Conservation (phyloP, 495 filamentous ascomycete genomes). For the Tuber borchii region DNA sequence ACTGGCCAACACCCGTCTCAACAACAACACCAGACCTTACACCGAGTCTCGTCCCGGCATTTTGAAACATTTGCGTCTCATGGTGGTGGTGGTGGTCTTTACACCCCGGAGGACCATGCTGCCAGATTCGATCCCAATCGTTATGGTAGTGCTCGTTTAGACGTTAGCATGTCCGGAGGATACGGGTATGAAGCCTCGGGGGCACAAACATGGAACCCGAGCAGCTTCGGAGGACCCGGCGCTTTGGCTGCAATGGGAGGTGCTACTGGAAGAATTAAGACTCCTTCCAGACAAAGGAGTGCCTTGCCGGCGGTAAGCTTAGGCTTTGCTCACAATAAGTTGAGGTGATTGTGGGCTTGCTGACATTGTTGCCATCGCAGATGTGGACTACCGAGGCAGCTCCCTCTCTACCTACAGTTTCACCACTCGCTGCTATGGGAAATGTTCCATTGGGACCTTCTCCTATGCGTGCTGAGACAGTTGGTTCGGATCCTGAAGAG, state of each 20-base stretch:
- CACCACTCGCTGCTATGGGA: slow-evolving; percentile 51
- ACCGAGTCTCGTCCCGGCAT: slow-evolving; percentile 60
- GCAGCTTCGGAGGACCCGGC: slow-evolving; percentile 51
- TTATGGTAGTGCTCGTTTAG: slow-evolving; percentile 55
- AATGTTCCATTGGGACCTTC: slow-evolving; percentile 50
- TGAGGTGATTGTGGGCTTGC: slow-evolving; percentile 3
- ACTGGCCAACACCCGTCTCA: slow-evolving; percentile 50
- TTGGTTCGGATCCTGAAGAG: slow-evolving; percentile 54
- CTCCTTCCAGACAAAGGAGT: slow-evolving; percentile 50
- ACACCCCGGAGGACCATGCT: slow-evolving; percentile 55
- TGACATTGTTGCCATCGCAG: slow-evolving; percentile 41
- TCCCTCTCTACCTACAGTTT: slow-evolving; percentile 46
- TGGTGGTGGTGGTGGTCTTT: slow-evolving; percentile 48
- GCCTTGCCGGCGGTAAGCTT: slow-evolving; percentile 56
- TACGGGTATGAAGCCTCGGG: slow-evolving; percentile 58
- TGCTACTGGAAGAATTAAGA: slow-evolving; percentile 55
- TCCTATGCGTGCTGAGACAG: slow-evolving; percentile 50
- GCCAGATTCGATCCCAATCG: slow-evolving; percentile 55
- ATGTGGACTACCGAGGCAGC: slow-evolving; percentile 58
- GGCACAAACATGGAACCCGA: slow-evolving; percentile 63
- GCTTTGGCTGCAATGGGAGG: slow-evolving; percentile 52
- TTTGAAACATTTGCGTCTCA: slow-evolving; percentile 60
- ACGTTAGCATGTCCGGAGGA: slow-evolving; percentile 46
- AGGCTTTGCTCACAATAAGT: not conserved
- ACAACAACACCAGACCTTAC: slow-evolving; percentile 55